phyloP scores from a whole-genome alignment of 768 basidiomycete genomes.

The Leccinum pellstonianum region DNA sequence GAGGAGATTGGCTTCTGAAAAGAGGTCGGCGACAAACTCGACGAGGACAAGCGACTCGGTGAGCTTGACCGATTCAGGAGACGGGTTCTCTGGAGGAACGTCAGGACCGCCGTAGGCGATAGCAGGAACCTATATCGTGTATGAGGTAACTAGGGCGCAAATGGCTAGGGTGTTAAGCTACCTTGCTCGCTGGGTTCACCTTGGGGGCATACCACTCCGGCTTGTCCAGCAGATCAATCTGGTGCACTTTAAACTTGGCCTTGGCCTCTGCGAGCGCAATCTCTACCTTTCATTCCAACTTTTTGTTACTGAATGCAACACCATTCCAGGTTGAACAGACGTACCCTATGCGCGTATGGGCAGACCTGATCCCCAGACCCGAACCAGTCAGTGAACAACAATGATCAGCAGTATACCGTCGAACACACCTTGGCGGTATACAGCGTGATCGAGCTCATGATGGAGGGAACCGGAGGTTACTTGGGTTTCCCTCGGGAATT shows the following conservation, averaged over 20 bases:
- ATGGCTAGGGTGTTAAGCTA: slow-evolving; percentile 16
- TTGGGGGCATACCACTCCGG: slow-evolving; percentile 66
- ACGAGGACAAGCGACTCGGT: slow-evolving; percentile 65
- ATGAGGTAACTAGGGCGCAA: not conserved
- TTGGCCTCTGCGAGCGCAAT: slow-evolving; percentile 61
- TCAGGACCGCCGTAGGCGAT: slow-evolving; percentile 61
- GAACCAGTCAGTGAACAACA: not conserved
- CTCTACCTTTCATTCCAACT: slow-evolving; percentile 41
- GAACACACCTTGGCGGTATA: slow-evolving; percentile 47
- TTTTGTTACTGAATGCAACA: not conserved
- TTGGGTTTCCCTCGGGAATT: not conserved
- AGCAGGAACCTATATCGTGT: slow-evolving; percentile 25
- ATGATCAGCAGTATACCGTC: not conserved
- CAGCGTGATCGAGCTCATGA: slow-evolving; percentile 37
- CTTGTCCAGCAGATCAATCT: slow-evolving; percentile 64
- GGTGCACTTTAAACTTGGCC: slow-evolving; percentile 46
- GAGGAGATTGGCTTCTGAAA: slow-evolving; percentile 45
- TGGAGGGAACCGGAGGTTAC: not conserved
- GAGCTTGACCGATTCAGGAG: slow-evolving; percentile 58
- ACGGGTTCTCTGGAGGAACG: slow-evolving; percentile 53
- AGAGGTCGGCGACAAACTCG: slow-evolving; percentile 65
- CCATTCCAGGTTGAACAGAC: slow-evolving; percentile 4
- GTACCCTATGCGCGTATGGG: slow-evolving; percentile 58
- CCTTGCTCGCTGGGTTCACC: slow-evolving; percentile 69
- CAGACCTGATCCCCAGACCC: slow-evolving; percentile 40